These are phyloP conservation scores for Tetracentron sinense DNA, from an alignment of 164 flowering plant species.

Conservation along the genomic window DNA sequence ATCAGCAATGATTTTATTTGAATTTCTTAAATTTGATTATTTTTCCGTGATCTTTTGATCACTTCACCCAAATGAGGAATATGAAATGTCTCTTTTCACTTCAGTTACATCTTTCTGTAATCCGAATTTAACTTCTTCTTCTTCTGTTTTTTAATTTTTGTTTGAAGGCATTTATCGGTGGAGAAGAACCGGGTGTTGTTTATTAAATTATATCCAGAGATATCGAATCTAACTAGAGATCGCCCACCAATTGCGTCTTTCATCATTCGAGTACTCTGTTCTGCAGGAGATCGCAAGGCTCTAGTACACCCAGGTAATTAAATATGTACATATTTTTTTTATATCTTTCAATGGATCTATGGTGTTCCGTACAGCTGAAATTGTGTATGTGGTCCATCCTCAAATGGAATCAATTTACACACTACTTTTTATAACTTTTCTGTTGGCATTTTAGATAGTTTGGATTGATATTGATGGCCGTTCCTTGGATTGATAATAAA, in stretches of 20 bases:
- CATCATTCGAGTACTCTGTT: slow-evolving; percentile 53
- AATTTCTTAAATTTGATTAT: slow-evolving; percentile 53
- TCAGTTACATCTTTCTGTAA: background rate
- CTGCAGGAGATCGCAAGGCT: slow-evolving; percentile 54
- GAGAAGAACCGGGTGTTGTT: slow-evolving; percentile 65
- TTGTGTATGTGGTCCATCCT: too few species aligned
- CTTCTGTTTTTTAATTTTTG: too few species aligned
- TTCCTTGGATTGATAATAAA: too few species aligned
- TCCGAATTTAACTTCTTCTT: too few species aligned
- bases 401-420: too few species aligned
- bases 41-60: too few species aligned
- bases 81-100: too few species aligned
- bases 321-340: background rate
- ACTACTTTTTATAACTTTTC: too few species aligned
- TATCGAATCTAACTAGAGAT: slow-evolving; percentile 72
- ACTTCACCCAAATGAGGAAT: too few species aligned
- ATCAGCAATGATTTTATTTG: slow-evolving; percentile 65
- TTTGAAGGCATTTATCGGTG: slow-evolving; percentile 70
- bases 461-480: too few species aligned
- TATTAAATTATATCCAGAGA: slow-evolving; percentile 72
- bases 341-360: background rate
- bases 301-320: slow-evolving; percentile 71
- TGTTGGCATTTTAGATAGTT: too few species aligned
- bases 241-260: slow-evolving; percentile 90
- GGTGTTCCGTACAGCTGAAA: background rate